Evolutionary conservation across 2,329 filamentous ascomycete genomes (phyloP).

Genomic region (Moelleriella libera): DNA sequence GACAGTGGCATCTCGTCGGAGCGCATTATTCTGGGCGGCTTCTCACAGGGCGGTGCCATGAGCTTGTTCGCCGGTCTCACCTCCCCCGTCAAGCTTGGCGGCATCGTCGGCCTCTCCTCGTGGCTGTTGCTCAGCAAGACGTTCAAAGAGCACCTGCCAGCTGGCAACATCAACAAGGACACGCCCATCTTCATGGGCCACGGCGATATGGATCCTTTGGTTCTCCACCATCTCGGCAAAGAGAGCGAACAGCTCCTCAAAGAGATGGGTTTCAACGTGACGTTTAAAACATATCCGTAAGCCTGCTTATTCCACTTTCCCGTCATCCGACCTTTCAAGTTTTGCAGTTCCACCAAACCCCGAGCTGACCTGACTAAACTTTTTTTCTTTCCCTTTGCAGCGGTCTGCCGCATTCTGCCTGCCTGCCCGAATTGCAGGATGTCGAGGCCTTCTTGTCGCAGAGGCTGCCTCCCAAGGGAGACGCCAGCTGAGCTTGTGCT

Average conservation of each 20-base stretch:
- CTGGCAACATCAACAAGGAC: slow-evolving; percentile 36
- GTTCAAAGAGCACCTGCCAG: slow-evolving; percentile 23
- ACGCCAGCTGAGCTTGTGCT: slow-evolving; percentile 2
- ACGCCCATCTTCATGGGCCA: slow-evolving; percentile 86
- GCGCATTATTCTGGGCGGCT: slow-evolving; percentile 72
- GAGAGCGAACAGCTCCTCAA: slow-evolving; percentile 53
- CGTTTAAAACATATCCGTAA: slow-evolving; percentile 53
- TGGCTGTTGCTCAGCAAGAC: slow-evolving; percentile 55
- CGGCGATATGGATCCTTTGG: slow-evolving; percentile 63
- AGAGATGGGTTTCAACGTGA: slow-evolving; percentile 56
- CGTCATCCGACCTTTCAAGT: too few relatives aligned
- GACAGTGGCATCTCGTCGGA: slow-evolving; percentile 64
- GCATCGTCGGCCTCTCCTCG: slow-evolving; percentile 69
- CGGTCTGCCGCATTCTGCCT: slow-evolving; percentile 62
- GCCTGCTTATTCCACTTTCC: too few relatives aligned
- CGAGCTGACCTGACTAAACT: too few relatives aligned
- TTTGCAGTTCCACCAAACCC: too few relatives aligned
- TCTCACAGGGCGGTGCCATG: slow-evolving; percentile 77
- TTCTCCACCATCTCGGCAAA: slow-evolving; percentile 54
- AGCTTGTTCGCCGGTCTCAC: slow-evolving; percentile 67
- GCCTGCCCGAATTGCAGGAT: slow-evolving; percentile 66
- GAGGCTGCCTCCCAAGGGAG: slow-evolving; percentile 24
- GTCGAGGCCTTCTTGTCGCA: slow-evolving; percentile 47
- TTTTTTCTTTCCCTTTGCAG: neutral
- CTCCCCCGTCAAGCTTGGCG: slow-evolving; percentile 55